Conservation (phyloP, 2,329 filamentous ascomycete genomes). For the Aspergillus sergii region DNA sequence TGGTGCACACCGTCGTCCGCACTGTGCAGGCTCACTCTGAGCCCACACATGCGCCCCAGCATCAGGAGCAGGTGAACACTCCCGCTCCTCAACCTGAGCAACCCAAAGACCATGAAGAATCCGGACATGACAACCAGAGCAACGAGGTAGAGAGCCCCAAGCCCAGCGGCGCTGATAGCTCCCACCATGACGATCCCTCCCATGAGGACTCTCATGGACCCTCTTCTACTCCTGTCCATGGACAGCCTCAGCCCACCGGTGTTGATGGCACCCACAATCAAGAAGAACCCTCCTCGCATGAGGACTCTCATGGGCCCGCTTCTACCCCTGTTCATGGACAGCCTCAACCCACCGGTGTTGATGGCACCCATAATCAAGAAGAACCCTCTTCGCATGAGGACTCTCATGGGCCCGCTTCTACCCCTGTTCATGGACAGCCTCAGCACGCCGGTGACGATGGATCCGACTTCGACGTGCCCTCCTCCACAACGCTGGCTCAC, state of each 20-base stretch:
- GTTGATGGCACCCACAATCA: not conserved
- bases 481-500: not conserved
- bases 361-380: not conserved
- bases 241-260: not conserved
- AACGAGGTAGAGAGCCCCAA: not conserved
- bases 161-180: not conserved
- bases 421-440: not conserved
- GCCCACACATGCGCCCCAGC: not conserved
- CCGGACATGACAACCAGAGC: not conserved
- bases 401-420: not conserved
- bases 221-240: too few relatives aligned
- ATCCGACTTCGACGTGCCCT: not conserved
- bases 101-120: not conserved
- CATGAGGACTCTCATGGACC: too few relatives aligned
- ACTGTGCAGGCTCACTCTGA: constrained; percentile 11
- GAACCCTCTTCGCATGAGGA: not conserved
- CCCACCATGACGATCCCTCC: not conserved
- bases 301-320: not conserved
- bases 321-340: not conserved
- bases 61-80: not conserved
- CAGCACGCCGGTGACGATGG: not conserved
- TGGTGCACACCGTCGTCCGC: constrained; percentile 31
- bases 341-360: not conserved
- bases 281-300: not conserved
- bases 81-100: not conserved